Evolutionary conservation across 345 rosid species (phyloP).

Genomic region (Mallotus nudiflorus): DNA sequence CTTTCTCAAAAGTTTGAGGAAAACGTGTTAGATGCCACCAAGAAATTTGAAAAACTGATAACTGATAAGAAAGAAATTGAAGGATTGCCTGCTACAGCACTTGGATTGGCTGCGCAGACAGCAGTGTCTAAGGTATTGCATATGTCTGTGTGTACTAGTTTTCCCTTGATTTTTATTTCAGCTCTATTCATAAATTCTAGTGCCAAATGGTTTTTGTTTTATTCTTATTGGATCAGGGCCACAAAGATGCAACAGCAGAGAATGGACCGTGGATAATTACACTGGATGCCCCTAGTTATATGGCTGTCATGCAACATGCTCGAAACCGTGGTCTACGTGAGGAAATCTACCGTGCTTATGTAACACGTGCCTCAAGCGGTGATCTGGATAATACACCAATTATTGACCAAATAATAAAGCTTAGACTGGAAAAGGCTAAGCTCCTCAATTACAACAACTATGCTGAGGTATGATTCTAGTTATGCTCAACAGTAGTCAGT

Average conservation of each 20-base stretch:
- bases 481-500: constrained; percentile 9
- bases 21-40: constrained; percentile 92
- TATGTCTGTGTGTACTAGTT: constrained; percentile 1
- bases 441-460: constrained; percentile 73
- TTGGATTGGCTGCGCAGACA: constrained; percentile 86
- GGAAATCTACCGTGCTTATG: constrained; percentile 72
- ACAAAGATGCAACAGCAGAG: constrained; percentile 78
- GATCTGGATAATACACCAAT: constrained; percentile 71
- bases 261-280: constrained; percentile 89
- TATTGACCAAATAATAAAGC: constrained; percentile 75
- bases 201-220: not conserved
- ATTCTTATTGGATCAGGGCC: constrained; percentile 48
- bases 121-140: constrained; percentile 76
- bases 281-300: constrained; percentile 75
- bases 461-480: constrained; percentile 65
- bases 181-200: constrained; percentile 2
- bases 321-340: constrained; percentile 75
- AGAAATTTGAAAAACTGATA: constrained; percentile 79
- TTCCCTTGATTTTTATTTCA: not conserved
- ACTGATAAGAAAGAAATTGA: constrained; percentile 81
- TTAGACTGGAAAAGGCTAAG: constrained; percentile 76
- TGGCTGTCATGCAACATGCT: constrained; percentile 87
- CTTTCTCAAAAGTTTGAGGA: constrained; percentile 77
- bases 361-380: constrained; percentile 75
- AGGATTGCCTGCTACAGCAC: constrained; percentile 88